Percentiles rank a stretch among this genome's conserved stretches.
Conservation (phyloP, 192 early-diverging fungal genomes). For the Entophlyctis luteolus region DNA sequence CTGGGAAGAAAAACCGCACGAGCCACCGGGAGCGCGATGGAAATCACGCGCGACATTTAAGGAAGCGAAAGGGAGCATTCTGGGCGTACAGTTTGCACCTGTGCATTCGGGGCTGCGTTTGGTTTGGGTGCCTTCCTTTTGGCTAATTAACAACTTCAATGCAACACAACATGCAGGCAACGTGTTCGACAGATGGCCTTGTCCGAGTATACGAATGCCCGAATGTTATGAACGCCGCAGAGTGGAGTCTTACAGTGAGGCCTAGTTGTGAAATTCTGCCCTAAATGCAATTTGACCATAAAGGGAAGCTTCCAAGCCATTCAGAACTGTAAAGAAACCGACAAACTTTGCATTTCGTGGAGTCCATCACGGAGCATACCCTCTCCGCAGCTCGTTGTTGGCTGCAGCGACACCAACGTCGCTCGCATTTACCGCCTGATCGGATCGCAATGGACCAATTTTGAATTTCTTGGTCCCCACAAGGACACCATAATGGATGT, state of each 20-base stretch:
- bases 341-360: slow-evolving; percentile 83
- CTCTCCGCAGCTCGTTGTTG: slow-evolving; percentile 78
- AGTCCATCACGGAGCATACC: slow-evolving; percentile 74
- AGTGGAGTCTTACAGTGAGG: slow-evolving; percentile 70
- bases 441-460: slow-evolving; percentile 60
- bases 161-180: slow-evolving; percentile 51
- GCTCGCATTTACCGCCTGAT: slow-evolving; percentile 47
- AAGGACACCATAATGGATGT: slow-evolving; percentile 63
- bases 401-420: slow-evolving; percentile 68
- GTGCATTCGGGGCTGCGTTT: slow-evolving; percentile 74
- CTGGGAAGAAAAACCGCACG: slow-evolving; percentile 83
- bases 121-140: slow-evolving; percentile 32
- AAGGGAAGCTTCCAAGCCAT: slow-evolving; percentile 38
- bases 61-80: slow-evolving; percentile 70
- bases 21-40: slow-evolving; percentile 66
- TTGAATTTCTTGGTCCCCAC: slow-evolving; percentile 56
- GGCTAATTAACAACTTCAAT: not conserved
- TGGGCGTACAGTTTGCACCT: slow-evolving; percentile 88
- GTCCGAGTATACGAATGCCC: slow-evolving; percentile 84
- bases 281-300: not conserved
- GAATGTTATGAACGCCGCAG: slow-evolving; percentile 68
- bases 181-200: slow-evolving; percentile 74
- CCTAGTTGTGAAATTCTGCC: not conserved
- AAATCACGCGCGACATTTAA: slow-evolving; percentile 52
- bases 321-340: slow-evolving; percentile 65